Percentiles rank a stretch among this genome's conserved stretches.
These are phyloP conservation scores for Paulownia fortunei DNA, from an alignment of 257 asterid species.

Conservation along the genomic window DNA sequence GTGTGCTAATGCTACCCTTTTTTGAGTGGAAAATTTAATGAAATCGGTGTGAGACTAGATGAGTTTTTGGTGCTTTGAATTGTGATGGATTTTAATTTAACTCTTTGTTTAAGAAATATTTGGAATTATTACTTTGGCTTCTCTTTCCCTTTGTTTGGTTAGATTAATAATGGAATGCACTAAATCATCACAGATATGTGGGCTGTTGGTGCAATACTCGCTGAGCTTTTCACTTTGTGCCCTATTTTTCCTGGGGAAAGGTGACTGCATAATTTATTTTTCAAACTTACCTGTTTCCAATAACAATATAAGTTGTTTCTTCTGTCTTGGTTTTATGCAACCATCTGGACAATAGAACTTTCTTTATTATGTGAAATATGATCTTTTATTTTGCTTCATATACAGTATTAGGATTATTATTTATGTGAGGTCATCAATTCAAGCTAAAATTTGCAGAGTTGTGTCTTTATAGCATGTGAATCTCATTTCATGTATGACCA, in stretches of 20 bases:
- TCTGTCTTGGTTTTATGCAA: not conserved
- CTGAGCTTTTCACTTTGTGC: constrained; percentile 89
- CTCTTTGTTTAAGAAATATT: not conserved
- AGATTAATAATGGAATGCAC: constrained; percentile 16
- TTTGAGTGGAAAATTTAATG: not conserved
- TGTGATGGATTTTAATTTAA: constrained; percentile 19
- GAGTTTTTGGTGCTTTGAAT: not conserved
- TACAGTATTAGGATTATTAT: not conserved
- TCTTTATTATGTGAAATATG: not conserved
- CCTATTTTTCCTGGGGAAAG: constrained; percentile 99
- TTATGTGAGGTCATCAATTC: not conserved
- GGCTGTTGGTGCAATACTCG: constrained; percentile 96
- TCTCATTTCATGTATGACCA: constrained; percentile 43
- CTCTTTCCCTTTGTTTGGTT: constrained; percentile 15
- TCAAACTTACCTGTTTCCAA: not conserved
- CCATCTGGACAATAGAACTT: not conserved
- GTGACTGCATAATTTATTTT: constrained; percentile 47
- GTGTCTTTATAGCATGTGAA: constrained; percentile 14
- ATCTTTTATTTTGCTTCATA: not conserved
- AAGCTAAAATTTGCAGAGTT: not conserved
- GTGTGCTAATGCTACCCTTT: not conserved
- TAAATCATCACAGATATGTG: constrained; percentile 78
- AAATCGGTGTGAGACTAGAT: constrained; percentile 13
- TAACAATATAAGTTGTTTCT: not conserved
- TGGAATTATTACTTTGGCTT: constrained; percentile 6